Evolutionary conservation across 1,284 basidiomycete genomes (phyloP).

Genomic region (Apiotrichum mycotoxinovorans): DNA sequence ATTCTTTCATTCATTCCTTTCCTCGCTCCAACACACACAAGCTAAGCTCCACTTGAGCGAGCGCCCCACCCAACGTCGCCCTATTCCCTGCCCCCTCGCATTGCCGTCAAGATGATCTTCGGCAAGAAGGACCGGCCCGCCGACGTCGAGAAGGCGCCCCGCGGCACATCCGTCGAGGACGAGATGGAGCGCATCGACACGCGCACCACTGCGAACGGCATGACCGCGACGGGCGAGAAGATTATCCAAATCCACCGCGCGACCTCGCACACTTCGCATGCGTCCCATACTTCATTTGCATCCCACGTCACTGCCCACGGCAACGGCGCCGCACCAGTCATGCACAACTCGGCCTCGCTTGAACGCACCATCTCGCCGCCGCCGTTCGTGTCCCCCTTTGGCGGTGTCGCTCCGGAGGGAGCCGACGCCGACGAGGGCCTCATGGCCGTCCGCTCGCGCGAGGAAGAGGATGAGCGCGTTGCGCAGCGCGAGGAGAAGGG

Average conservation of each 20-base stretch:
- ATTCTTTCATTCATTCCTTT: too few species aligned
- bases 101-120: not conserved
- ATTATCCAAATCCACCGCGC: not conserved
- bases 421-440: conserved; percentile 43
- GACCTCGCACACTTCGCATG: not conserved
- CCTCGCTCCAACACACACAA: too few species aligned
- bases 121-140: not conserved
- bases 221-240: not conserved
- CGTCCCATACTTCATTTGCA: not conserved
- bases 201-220: not conserved
- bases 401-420: conserved; percentile 37
- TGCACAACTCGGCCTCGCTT: not conserved
- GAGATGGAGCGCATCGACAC: not conserved
- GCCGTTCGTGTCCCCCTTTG: conserved; percentile 36
- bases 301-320: not conserved
- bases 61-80: not conserved
- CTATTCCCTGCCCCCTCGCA: not conserved
- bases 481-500: conserved; percentile 31
- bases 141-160: not conserved
- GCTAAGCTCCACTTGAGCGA: too few species aligned
- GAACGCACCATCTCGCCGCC: conserved; percentile 16
- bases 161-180: not conserved
- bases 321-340: not conserved
- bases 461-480: conserved; percentile 41
- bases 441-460: conserved; percentile 33